Evolutionary conservation across 345 rosid genomes (phyloP).

Genomic region (Kandelia obovata): DNA sequence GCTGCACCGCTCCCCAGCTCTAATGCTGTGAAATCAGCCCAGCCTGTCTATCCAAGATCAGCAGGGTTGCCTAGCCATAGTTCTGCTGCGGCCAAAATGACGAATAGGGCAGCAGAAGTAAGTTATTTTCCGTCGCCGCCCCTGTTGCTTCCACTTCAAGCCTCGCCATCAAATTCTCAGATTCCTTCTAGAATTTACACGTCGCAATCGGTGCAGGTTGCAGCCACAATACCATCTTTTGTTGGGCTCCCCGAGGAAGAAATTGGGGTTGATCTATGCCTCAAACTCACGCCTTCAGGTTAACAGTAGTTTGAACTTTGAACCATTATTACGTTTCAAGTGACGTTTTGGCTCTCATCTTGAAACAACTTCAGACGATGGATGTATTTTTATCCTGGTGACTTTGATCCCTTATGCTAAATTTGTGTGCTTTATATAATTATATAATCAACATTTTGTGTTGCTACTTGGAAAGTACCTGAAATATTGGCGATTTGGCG

Average conservation of each 20-base stretch:
- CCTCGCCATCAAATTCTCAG: conserved; percentile 7
- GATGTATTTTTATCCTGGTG: background rate
- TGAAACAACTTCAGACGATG: background rate
- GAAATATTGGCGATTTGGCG: no score
- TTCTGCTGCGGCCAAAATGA: conserved; percentile 13
- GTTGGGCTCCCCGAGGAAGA: conserved; percentile 25
- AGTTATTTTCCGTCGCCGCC: conserved; percentile 18
- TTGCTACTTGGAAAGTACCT: no score
- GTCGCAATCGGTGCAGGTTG: conserved; percentile 29
- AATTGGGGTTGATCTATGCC: conserved; percentile 42
- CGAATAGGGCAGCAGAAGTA: background rate
- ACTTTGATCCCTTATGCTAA: background rate
- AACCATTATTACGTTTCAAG: background rate
- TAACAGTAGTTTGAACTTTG: background rate
- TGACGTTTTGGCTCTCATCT: background rate
- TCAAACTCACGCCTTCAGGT: conserved; percentile 44
- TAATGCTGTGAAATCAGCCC: conserved; percentile 27
- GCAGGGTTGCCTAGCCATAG: conserved; percentile 7
- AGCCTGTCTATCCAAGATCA: conserved; percentile 7
- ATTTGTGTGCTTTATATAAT: no score
- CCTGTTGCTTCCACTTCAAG: conserved; percentile 8
- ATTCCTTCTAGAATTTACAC: conserved; percentile 20
- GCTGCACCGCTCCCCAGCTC: conserved; percentile 32
- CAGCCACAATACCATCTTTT: conserved; percentile 11
- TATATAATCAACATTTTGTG: no score